phyloP scores from a whole-genome alignment of 1,284 basidiomycete genomes.

The Butyriboletus pseudospeciosus region DNA sequence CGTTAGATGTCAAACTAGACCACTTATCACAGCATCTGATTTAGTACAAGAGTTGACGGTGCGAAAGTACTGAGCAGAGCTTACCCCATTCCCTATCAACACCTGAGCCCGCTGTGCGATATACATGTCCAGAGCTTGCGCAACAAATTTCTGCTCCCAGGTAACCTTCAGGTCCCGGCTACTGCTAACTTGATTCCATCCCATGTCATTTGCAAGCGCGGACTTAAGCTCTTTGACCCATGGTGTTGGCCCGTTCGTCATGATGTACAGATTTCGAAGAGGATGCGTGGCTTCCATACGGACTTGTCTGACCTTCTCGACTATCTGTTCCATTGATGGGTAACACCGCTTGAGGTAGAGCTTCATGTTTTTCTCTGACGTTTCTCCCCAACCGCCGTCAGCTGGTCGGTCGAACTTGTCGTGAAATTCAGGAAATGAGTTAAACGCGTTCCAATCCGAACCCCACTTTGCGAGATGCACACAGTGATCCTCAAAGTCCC shows the following conservation, averaged over 20 bases:
- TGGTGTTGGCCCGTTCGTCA: conserved; percentile 50
- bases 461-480: conserved; percentile 39
- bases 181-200: conserved; percentile 26
- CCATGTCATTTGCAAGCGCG: conserved; percentile 29
- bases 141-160: conserved; percentile 37
- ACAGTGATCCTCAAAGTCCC: conserved; percentile 57
- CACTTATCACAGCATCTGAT: conserved; percentile 36
- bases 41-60: conserved; percentile 1
- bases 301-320: conserved; percentile 32
- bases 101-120: conserved; percentile 42
- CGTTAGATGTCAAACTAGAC: conserved; percentile 54
- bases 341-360: conserved; percentile 40
- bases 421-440: conserved; percentile 37
- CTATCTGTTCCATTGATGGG: conserved; percentile 40
- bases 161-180: conserved; percentile 38
- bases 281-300: conserved; percentile 23
- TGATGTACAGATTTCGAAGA: conserved; percentile 42
- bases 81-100: conserved; percentile 43
- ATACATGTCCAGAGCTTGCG: conserved; percentile 44
- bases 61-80: neutral
- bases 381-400: conserved; percentile 13
- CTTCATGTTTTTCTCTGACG: conserved; percentile 21
- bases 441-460: conserved; percentile 41
- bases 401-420: conserved; percentile 36
- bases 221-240: conserved; percentile 47